Evolutionary conservation across 139 green algal species (phyloP).

Genomic region (Tetradesmus obliquus): DNA sequence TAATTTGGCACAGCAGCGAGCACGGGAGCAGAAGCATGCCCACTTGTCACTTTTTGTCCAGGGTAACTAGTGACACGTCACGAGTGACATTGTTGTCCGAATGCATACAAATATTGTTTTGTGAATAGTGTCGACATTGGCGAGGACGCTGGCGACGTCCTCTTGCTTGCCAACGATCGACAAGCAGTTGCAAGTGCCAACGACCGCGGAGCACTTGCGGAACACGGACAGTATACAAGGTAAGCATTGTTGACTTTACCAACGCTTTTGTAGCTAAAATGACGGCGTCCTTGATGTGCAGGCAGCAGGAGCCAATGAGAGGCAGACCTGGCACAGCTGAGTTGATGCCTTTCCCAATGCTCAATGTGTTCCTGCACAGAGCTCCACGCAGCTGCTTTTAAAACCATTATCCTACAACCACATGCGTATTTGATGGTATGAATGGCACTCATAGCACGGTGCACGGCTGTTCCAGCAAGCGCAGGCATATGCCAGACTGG

Average conservation of each 20-base stretch:
- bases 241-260: no score
- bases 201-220: background rate
- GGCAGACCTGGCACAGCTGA: background rate
- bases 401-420: background rate
- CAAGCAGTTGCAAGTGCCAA: background rate
- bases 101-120: background rate
- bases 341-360: background rate
- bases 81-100: background rate
- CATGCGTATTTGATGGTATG: background rate
- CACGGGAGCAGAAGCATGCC: background rate
- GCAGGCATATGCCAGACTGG: background rate
- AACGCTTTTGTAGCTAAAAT: no score
- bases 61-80: background rate
- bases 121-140: background rate
- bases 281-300: background rate
- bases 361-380: background rate
- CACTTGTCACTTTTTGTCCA: background rate
- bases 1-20: background rate
- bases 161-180: background rate
- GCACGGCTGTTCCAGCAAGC: background rate
- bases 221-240: background rate
- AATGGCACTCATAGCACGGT: background rate
- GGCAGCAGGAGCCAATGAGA: background rate
- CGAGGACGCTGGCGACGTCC: background rate
- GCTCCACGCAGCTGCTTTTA: background rate